phyloP scores from a whole-genome alignment of 2,329 filamentous ascomycete species.

The Saccharata proteae region DNA sequence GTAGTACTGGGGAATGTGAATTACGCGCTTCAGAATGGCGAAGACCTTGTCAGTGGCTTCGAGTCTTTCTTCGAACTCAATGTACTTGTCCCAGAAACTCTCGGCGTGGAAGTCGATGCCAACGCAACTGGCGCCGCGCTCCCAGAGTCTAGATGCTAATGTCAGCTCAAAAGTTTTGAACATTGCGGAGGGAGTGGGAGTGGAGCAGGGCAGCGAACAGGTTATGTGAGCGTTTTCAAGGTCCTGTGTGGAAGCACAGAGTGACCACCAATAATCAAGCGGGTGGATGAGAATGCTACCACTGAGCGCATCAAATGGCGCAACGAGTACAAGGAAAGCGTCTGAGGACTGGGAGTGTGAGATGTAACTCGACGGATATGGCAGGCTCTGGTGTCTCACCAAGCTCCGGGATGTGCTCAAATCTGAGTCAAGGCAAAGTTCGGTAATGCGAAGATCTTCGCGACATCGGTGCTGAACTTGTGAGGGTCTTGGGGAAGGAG shows the following conservation, averaged over 20 bases:
- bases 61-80: slow-evolving; percentile 89
- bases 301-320: slow-evolving; percentile 13
- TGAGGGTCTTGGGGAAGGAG: slow-evolving; percentile 7
- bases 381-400: slow-evolving; percentile 14
- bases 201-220: slow-evolving; percentile 32
- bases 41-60: slow-evolving; percentile 79
- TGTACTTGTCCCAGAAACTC: slow-evolving; percentile 97
- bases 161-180: slow-evolving; percentile 24
- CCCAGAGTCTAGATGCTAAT: slow-evolving; percentile 59
- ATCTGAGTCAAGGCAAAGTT: not conserved
- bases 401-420: slow-evolving; percentile 11
- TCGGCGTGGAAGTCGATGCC: slow-evolving; percentile 90
- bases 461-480: slow-evolving; percentile 9
- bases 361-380: slow-evolving; percentile 11
- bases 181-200: slow-evolving; percentile 19
- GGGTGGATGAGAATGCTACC: no score
- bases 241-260: slow-evolving; percentile 3
- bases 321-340: slow-evolving; percentile 32
- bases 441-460: slow-evolving; percentile 8
- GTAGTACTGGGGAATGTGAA: slow-evolving; percentile 88
- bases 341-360: slow-evolving; percentile 24
- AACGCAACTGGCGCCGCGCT: slow-evolving; percentile 72
- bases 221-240: slow-evolving; percentile 7
- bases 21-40: slow-evolving; percentile 66
- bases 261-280: no score